A percentile compares a stretch with the other conserved stretches of the same genome.
phyloP scores from a whole-genome alignment of 768 basidiomycete species.

The Inosperma sp. region DNA sequence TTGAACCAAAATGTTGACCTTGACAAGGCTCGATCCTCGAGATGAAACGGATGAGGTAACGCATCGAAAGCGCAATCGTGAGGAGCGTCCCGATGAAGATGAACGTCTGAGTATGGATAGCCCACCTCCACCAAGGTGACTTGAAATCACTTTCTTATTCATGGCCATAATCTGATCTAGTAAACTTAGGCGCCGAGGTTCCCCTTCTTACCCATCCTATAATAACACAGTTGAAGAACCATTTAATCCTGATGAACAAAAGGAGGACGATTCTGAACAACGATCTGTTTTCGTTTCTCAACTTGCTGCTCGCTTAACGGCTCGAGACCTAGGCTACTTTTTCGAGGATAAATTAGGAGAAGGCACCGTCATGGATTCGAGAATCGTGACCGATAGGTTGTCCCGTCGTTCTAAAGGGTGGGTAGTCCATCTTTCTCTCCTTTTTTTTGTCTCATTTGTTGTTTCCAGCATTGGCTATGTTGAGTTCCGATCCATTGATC shows the following conservation, averaged over 20 bases:
- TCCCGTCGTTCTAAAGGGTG: conserved; percentile 98
- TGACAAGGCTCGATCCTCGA: conserved; percentile 51
- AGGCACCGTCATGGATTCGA: conserved; percentile 89
- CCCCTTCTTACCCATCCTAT: conserved; percentile 53
- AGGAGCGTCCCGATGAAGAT: conserved; percentile 40
- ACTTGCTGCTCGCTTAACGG: conserved; percentile 93
- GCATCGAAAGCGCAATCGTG: conserved; percentile 37
- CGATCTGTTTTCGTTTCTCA: conserved; percentile 99
- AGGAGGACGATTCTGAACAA: conserved; percentile 95
- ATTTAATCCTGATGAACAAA: conserved; percentile 82
- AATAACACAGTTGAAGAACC: conserved; percentile 61
- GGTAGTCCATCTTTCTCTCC: conserved; percentile 21
- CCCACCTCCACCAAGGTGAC: conserved; percentile 43
- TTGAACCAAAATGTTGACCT: too few relatives aligned
- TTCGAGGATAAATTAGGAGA: conserved; percentile 97
- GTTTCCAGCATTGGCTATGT: conserved; percentile 95
- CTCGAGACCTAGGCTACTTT: conserved; percentile 96
- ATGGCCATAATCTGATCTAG: conserved; percentile 8
- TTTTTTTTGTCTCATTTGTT: conserved; percentile 8
- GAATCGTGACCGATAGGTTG: conserved; percentile 93
- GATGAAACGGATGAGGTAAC: conserved; percentile 61
- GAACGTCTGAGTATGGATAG: conserved; percentile 34
- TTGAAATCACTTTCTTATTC: conserved; percentile 30
- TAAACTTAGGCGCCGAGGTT: conserved; percentile 50
- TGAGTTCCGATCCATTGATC: conserved; percentile 87